phyloP scores from a whole-genome alignment of 805 yeast species.

The Candida ortonii region DNA sequence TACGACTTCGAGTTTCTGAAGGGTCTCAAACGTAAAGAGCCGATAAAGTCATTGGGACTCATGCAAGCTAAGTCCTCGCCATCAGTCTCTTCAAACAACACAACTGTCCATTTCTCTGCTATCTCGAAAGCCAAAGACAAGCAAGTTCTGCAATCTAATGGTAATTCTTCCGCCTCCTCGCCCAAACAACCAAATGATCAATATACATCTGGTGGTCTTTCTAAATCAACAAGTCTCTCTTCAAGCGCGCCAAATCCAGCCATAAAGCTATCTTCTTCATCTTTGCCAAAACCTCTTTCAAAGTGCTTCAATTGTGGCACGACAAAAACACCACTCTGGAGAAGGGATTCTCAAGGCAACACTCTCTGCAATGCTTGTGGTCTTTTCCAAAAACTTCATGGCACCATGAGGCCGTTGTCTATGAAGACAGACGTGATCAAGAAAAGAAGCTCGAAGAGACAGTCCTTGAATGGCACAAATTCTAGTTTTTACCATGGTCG shows the following conservation, averaged over 20 bases:
- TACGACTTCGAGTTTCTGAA: constrained; percentile 24
- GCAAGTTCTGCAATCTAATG: no score
- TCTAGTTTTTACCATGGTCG: constrained; percentile 6
- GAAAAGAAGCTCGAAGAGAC: constrained; percentile 50
- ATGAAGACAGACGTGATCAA: constrained; percentile 56
- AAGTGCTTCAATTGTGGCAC: constrained; percentile 61
- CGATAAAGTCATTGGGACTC: constrained; percentile 15
- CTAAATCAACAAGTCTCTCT: background rate
- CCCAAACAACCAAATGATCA: no score
- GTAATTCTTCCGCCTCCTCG: no score
- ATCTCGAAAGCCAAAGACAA: no score
- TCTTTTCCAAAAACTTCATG: constrained; percentile 56
- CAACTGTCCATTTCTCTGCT: constrained; percentile 21
- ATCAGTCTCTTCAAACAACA: constrained; percentile 23
- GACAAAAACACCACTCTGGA: constrained; percentile 59
- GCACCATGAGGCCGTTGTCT: constrained; percentile 58
- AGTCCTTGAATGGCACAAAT: constrained; percentile 18
- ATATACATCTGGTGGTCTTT: no score
- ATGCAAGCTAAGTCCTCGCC: constrained; percentile 22
- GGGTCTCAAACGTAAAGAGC: constrained; percentile 10
- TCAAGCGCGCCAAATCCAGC: constrained; percentile 4
- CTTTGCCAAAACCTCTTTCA: constrained; percentile 20
- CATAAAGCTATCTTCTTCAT: constrained; percentile 1
- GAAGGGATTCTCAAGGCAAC: constrained; percentile 56
- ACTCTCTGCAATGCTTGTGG: constrained; percentile 68